Conservation (phyloP, 2,329 filamentous ascomycete genomes). For the Monilinia aucupariae region DNA sequence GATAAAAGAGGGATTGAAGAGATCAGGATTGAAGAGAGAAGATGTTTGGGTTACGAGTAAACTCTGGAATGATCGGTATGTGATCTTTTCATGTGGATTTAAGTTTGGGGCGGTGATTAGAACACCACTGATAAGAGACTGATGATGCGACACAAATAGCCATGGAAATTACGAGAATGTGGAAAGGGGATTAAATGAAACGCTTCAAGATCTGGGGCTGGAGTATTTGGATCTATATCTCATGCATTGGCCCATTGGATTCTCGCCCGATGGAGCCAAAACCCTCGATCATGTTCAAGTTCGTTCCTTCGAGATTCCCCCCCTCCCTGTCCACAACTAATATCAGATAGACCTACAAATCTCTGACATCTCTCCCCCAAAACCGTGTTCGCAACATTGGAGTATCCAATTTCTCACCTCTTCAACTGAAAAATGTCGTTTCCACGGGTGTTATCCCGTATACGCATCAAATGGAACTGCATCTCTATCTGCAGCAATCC, state of each 20-base stretch:
- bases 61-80: conserved; percentile 25
- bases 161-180: conserved; percentile 8
- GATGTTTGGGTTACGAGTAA: conserved; percentile 30
- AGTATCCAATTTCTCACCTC: conserved; percentile 74
- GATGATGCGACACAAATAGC: background rate
- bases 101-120: background rate
- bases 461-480: conserved; percentile 76
- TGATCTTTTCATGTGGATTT: conserved; percentile 33
- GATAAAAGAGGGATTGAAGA: conserved; percentile 20
- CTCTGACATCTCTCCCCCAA: conserved; percentile 60
- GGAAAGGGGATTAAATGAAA: conserved; percentile 44
- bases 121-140: background rate
- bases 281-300: conserved; percentile 3
- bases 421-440: conserved; percentile 18
- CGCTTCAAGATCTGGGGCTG: conserved; percentile 53
- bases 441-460: conserved; percentile 47
- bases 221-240: conserved; percentile 66
- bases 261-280: conserved; percentile 37
- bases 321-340: conserved; percentile 40
- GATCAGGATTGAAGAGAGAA: conserved; percentile 17
- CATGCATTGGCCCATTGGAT: conserved; percentile 61
- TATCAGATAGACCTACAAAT: conserved; percentile 66
- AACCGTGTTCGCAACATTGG: conserved; percentile 73
- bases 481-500: conserved; percentile 66
- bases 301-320: background rate